A percentile compares a stretch with the other conserved stretches of the same genome.
Conservation (phyloP, 345 rosid species). For the Combretum micranthum region DNA sequence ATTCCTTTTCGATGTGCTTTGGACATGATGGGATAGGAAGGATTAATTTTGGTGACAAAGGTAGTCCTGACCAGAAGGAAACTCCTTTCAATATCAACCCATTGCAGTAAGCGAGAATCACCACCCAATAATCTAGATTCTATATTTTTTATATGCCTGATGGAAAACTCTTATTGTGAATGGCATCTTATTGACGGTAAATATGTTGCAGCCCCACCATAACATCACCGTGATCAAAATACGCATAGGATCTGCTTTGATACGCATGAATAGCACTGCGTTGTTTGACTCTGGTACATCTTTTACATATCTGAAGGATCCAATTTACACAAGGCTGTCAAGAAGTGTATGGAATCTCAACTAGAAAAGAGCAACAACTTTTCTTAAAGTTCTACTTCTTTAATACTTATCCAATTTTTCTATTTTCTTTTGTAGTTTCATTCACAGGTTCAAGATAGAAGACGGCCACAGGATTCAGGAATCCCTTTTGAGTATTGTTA, state of each 20-base stretch:
- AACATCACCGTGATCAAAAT: constrained; percentile 56
- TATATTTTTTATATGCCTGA: constrained; percentile 5
- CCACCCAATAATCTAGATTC: constrained; percentile 22
- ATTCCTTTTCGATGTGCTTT: constrained; percentile 93
- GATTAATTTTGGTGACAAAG: constrained; percentile 86
- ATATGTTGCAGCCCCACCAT: constrained; percentile 54
- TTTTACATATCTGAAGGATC: constrained; percentile 67
- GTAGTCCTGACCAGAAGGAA: constrained; percentile 77
- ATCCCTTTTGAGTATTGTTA: constrained; percentile 81
- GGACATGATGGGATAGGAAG: constrained; percentile 77
- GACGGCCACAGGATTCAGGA: constrained; percentile 50
- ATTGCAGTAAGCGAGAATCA: constrained; percentile 76
- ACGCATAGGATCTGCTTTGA: constrained; percentile 50
- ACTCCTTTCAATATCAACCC: constrained; percentile 72
- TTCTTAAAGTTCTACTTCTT: neutral
- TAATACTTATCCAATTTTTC: constrained; percentile 4
- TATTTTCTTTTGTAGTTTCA: constrained; percentile 47
- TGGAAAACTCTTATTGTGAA: constrained; percentile 3
- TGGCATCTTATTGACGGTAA: constrained; percentile 1
- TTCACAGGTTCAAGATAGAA: constrained; percentile 58
- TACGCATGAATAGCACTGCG: constrained; percentile 49
- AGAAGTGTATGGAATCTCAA: constrained; percentile 45
- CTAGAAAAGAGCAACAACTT: neutral
- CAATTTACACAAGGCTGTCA: constrained; percentile 43
- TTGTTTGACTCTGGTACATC: constrained; percentile 88